These are phyloP conservation scores for Talaromyces pinophilus DNA, from an alignment of 2,329 filamentous ascomycete genomes.

Conservation along the genomic window DNA sequence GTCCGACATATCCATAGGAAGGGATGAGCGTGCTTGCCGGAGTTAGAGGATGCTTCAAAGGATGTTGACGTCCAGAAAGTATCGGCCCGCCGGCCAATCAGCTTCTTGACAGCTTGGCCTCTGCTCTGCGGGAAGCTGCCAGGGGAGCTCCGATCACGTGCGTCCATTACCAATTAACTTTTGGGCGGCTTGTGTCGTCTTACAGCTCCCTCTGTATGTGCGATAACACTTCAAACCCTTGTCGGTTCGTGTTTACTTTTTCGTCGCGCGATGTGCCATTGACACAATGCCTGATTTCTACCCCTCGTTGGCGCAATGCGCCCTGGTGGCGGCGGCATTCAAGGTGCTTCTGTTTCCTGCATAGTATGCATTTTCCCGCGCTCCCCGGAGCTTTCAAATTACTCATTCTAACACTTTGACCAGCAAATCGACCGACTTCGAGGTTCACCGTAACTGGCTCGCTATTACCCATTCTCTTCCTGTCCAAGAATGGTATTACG, in stretches of 20 bases:
- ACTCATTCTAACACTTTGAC: background rate
- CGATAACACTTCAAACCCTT: background rate
- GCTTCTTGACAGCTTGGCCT: slow-evolving; percentile 30
- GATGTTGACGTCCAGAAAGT: slow-evolving; percentile 11
- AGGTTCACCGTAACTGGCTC: slow-evolving; percentile 98
- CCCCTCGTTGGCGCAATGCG: slow-evolving; percentile 86
- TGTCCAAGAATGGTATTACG: slow-evolving; percentile 88
- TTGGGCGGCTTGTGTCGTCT: background rate
- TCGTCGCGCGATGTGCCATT: slow-evolving; percentile 29
- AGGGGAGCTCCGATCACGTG: slow-evolving; percentile 8
- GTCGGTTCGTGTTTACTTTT: background rate
- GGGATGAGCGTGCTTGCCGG: slow-evolving; percentile 3
- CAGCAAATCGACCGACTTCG: slow-evolving; percentile 98
- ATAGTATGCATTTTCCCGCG: slow-evolving; percentile 66
- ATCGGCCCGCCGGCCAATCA: slow-evolving; percentile 20
- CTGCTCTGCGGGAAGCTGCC: slow-evolving; percentile 10
- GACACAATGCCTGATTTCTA: slow-evolving; percentile 72
- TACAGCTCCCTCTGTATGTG: background rate
- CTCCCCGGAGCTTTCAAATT: background rate
- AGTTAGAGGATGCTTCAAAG: background rate
- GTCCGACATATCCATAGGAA: slow-evolving; percentile 31
- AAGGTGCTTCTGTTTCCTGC: slow-evolving; percentile 92
- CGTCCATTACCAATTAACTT: background rate
- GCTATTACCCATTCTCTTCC: slow-evolving; percentile 91
- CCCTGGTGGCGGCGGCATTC: slow-evolving; percentile 79